These are phyloP conservation scores for Ustilago bromivora DNA, from an alignment of 1,284 basidiomycete genomes.

Conservation along the genomic window DNA sequence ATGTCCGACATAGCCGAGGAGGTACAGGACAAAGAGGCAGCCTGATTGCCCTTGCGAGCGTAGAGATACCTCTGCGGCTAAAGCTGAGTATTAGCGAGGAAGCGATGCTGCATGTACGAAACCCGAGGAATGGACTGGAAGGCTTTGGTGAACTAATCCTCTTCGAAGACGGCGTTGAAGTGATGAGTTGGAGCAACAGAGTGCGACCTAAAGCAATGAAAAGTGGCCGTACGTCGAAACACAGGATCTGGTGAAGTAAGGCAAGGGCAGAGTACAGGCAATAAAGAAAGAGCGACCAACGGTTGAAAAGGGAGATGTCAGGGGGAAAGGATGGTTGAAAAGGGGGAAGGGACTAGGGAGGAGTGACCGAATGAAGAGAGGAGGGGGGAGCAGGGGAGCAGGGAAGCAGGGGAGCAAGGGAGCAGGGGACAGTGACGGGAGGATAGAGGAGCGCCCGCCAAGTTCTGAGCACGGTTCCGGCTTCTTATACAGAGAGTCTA, in stretches of 20 bases:
- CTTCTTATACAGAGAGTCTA: conserved; percentile 7
- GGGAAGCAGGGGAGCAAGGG: neutral
- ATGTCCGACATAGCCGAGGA: conserved; percentile 33
- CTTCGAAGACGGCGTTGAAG: neutral
- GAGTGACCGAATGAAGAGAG: neutral
- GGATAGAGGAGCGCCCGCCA: conserved; percentile 1
- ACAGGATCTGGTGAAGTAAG: conserved; percentile 1
- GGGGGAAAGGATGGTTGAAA: neutral
- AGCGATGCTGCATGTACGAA: conserved; percentile 12
- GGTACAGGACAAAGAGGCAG: neutral
- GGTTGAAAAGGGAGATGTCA: neutral
- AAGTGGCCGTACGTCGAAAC: neutral
- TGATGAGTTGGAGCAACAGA: neutral
- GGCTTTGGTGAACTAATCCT: neutral
- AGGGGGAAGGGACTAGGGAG: neutral
- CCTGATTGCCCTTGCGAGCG: neutral
- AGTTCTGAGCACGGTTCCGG: neutral
- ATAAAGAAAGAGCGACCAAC: neutral
- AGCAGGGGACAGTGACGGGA: neutral
- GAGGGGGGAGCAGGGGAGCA: neutral
- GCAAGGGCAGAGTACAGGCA: neutral
- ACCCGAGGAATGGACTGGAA: neutral
- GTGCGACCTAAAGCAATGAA: neutral
- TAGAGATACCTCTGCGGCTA: neutral
- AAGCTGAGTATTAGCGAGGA: neutral